Evolutionary conservation across 768 basidiomycete genomes (phyloP), one percentile per base, ranked within the genome.

Genomic region (Hortiboletus flavorubellus): DNA sequence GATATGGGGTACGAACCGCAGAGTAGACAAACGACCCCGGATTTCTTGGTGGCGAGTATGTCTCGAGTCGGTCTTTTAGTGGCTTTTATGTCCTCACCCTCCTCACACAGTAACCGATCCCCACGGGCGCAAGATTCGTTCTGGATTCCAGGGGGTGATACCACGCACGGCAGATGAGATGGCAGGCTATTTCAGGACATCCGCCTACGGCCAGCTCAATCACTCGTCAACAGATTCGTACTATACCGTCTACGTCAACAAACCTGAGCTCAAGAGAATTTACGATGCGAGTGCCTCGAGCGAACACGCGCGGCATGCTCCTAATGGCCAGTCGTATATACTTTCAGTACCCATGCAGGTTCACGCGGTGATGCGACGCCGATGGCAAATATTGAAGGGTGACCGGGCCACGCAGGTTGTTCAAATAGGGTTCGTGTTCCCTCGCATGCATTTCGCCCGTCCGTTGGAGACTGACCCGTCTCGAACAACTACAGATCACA

Each of bases 111-210:
- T 81, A 8, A 87, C 86, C 4, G 83, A 87, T 59, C 80, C 84
- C 2, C 75, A 74, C 21, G 82, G 78, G 0, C 84, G 89, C 45
- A 80, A 75, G 16, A 64, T 75, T 5, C 78, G 81, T 21, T 46
- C 68, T 1, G 78, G 76, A 3, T 71, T 76, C 41, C 69, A 73
- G 15, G 50, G 55, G 1, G 68, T 67, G 15, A 72, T 75, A 0
- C 86, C 87, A 1, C 74, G 76, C 33, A 81, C 81, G 0, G 78
- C 87, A 1, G 73, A 68, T 3, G 84, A 88, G 63, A 84, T 88
- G 58, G 84, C 77, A 0, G 63, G 72, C 2, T 70, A 78, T 59
- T 83, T 80, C 64, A 67, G 60, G 47, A 59, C 64, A 15, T 83
- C 81, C 3, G 42, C 69, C 10, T 35, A 75, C 1, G 78, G 77